Base-by-base conservation (phyloP, 306 rosid genomes). In the Cucurbita maxima region DNA sequence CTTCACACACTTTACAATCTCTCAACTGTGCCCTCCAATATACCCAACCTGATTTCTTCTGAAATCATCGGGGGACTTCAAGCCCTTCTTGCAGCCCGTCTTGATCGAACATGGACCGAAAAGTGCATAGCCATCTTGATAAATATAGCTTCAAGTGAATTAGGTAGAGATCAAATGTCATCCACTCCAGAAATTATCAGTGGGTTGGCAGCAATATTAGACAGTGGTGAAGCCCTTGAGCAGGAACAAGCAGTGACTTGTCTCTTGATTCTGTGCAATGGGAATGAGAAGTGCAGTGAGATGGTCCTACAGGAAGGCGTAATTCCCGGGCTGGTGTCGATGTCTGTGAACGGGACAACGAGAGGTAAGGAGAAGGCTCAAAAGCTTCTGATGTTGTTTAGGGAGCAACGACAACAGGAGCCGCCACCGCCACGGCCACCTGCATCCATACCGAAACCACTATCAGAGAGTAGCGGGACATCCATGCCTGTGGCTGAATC, bases 241-340 rank as follows among this genome's bases (percentile, higher is more conserved):
- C 97, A 95, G 80, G 99, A 95, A 81, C 97, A 95, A 77, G 96
- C 99, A 34, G 87, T 86, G 36, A 79, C 86, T 13, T 95, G 96
- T 79, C 96, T 95, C 55, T 81, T 89, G 59, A 83, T 89, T 81
- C 77, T 95, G 81, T 95, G 99, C 58, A 86, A 80, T 14, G 84
- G 85, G 73, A 89, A 84, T 58, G 97, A 91, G 72, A 82, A 55
- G 72, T 95, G 99, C 78, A 58, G 96, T 41, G 92, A 86, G 57
- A 86, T 91, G 96, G 92, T 95, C 75, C 86, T 95, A 56, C 96
- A 91, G 77, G 99, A 95, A 83, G 99, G 99, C 45, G 96, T 91
- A 38, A 95, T 95, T 68, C 99, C 99, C 16, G 88, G 91, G 43
- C 64, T 95, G 85, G 96, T 95, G 61, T 95, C 99, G 13, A 83